These are phyloP conservation scores for Phialocephala sp. DNA, from an alignment of 2,329 filamentous ascomycete genomes.

Conservation along the genomic window DNA sequence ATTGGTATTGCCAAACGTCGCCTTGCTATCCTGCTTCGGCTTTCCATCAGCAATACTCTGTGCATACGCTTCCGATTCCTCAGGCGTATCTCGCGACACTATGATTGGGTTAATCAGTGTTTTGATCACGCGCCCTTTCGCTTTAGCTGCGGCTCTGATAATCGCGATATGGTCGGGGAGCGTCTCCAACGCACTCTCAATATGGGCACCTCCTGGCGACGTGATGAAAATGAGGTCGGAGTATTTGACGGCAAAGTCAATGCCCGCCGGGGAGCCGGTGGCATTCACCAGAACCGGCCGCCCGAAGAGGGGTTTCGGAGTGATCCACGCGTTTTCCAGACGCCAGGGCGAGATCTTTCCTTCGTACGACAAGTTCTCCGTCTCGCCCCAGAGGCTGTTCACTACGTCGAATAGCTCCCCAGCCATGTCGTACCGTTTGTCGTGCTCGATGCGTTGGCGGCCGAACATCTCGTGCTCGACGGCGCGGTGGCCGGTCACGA, in stretches of 20 bases:
- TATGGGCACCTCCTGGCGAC: constrained; percentile 34
- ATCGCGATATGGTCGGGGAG: constrained; percentile 35
- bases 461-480: constrained; percentile 39
- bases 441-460: constrained; percentile 37
- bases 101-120: constrained; percentile 21
- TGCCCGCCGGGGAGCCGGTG: constrained; percentile 34
- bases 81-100: constrained; percentile 34
- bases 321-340: constrained; percentile 36
- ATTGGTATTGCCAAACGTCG: constrained; percentile 18
- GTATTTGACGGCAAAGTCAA: constrained; percentile 34
- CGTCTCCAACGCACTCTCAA: constrained; percentile 35
- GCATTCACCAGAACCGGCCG: constrained; percentile 36
- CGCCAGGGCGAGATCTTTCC: constrained; percentile 32
- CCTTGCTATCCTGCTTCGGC: constrained; percentile 16
- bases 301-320: constrained; percentile 35
- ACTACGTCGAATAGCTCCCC: constrained; percentile 36
- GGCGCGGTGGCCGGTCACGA: constrained; percentile 37
- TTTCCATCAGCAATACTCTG: constrained; percentile 28
- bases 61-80: constrained; percentile 34
- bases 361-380: constrained; percentile 34
- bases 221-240: constrained; percentile 38
- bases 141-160: constrained; percentile 27
- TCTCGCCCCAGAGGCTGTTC: constrained; percentile 37
- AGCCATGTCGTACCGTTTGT: constrained; percentile 38
- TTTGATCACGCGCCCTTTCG: constrained; percentile 5